These are phyloP conservation scores for Saccharomycopsis hybrid DNA, from an alignment of 1,139 yeast species.

Conservation along the genomic window DNA sequence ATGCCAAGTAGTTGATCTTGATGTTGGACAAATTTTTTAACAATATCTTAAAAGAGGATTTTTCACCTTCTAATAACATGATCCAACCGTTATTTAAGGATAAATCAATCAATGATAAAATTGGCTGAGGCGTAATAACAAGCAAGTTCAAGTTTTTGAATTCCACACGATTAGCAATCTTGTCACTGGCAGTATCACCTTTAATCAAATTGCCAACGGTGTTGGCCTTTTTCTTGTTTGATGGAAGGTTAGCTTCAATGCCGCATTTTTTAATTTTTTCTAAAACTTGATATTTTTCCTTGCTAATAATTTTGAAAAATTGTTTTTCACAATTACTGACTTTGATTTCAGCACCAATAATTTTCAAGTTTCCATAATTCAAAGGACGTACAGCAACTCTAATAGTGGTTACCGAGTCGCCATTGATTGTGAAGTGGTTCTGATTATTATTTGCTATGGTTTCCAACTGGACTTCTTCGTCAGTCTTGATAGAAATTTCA, in stretches of 20 bases:
- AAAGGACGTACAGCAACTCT: slow-evolving; percentile 40
- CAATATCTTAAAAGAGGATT: slow-evolving; percentile 41
- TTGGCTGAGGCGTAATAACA: slow-evolving; percentile 65
- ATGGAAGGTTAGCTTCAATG: slow-evolving; percentile 18
- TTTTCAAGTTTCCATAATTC: slow-evolving; percentile 34
- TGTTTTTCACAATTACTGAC: slow-evolving; percentile 39
- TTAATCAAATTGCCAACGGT: slow-evolving; percentile 5
- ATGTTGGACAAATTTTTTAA: slow-evolving; percentile 55
- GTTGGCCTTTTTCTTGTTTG: background rate
- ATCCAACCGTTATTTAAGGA: slow-evolving; percentile 61
- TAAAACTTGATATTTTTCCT: slow-evolving; percentile 24
- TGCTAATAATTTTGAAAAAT: slow-evolving; percentile 30
- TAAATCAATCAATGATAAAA: slow-evolving; percentile 45
- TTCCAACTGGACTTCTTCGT: slow-evolving; percentile 28
- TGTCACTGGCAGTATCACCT: slow-evolving; percentile 11
- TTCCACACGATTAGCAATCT: slow-evolving; percentile 22
- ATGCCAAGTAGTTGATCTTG: slow-evolving; percentile 49
- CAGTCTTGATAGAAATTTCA: slow-evolving; percentile 38
- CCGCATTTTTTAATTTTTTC: slow-evolving; percentile 30
- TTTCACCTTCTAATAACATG: slow-evolving; percentile 77
- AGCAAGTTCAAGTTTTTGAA: slow-evolving; percentile 24
- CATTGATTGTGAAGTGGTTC: slow-evolving; percentile 30
- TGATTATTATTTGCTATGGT: slow-evolving; percentile 25
- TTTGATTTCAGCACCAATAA: slow-evolving; percentile 41
- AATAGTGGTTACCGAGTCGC: slow-evolving; percentile 36